These are phyloP conservation scores for Aaosphaeria arxii DNA, from an alignment of 2,329 filamentous ascomycete species.

Conservation along the genomic window DNA sequence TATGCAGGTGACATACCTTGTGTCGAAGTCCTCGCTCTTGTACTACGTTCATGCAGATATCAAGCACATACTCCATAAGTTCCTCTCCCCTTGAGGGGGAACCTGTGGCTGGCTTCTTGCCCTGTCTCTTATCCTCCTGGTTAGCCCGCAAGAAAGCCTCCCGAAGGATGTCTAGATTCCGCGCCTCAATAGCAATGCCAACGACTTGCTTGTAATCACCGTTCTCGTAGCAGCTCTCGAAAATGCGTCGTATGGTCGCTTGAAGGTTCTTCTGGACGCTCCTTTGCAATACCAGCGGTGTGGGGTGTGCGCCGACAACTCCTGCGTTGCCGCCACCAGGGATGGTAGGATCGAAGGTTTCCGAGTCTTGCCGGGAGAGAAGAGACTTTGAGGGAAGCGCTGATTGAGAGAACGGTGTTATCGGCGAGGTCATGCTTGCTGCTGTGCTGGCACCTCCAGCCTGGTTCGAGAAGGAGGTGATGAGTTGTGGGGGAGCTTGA, in stretches of 20 bases:
- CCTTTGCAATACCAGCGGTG: slow-evolving; percentile 65
- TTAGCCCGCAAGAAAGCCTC: slow-evolving; percentile 86
- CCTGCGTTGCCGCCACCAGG: slow-evolving; percentile 56
- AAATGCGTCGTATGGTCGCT: slow-evolving; percentile 80
- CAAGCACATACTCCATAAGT: slow-evolving; percentile 91
- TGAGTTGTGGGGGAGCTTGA: slow-evolving; percentile 63
- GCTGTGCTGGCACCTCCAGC: slow-evolving; percentile 65
- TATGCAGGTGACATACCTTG: slow-evolving; percentile 43
- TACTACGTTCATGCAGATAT: slow-evolving; percentile 96
- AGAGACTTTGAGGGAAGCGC: slow-evolving; percentile 91
- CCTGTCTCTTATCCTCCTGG: slow-evolving; percentile 70
- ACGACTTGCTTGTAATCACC: slow-evolving; percentile 94
- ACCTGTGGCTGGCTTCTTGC: slow-evolving; percentile 56
- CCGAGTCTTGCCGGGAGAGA: slow-evolving; percentile 75
- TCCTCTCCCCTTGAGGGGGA: slow-evolving; percentile 71
- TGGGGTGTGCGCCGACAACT: slow-evolving; percentile 53
- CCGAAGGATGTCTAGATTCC: slow-evolving; percentile 83
- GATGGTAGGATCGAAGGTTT: slow-evolving; percentile 56
- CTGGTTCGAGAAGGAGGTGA: slow-evolving; percentile 71
- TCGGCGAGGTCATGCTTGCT: slow-evolving; percentile 74
- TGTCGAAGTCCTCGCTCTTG: slow-evolving; percentile 85
- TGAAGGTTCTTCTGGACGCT: slow-evolving; percentile 79
- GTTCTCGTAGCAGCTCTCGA: slow-evolving; percentile 82
- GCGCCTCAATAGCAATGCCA: slow-evolving; percentile 92
- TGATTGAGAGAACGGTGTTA: slow-evolving; percentile 92